Evolutionary conservation across 345 rosid genomes (phyloP).

Genomic region (Acer campestre): DNA sequence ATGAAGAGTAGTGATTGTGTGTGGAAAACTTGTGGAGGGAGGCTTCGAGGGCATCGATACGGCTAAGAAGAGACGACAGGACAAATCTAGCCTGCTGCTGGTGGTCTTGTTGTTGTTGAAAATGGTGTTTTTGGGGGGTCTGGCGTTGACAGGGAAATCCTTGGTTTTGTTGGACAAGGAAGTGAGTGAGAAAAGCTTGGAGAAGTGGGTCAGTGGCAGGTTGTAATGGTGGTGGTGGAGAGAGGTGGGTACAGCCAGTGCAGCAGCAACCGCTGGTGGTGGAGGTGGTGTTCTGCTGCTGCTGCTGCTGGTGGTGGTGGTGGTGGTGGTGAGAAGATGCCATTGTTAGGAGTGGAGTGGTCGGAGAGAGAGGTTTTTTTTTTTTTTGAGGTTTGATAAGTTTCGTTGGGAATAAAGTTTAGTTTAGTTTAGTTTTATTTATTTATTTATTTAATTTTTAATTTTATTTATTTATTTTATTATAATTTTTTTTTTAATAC

Average conservation of each 20-base stretch:
- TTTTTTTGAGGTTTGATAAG: too few species aligned
- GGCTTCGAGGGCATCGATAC: constrained; percentile 56
- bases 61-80: constrained; percentile 54
- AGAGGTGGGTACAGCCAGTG: constrained; percentile 30
- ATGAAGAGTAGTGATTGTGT: constrained; percentile 21
- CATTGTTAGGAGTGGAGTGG: constrained; percentile 38
- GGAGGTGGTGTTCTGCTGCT: constrained; percentile 32
- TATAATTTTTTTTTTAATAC: too few species aligned
- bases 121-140: constrained; percentile 19
- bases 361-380: neutral
- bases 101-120: constrained; percentile 17
- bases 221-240: constrained; percentile 22
- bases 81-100: constrained; percentile 28
- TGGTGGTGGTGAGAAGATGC: constrained; percentile 48
- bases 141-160: constrained; percentile 22
- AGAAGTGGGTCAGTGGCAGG: constrained; percentile 50
- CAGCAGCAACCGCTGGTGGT: constrained; percentile 32
- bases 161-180: constrained; percentile 38
- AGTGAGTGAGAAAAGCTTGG: constrained; percentile 52
- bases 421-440: too few species aligned
- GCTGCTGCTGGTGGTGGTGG: constrained; percentile 41
- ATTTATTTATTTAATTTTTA: too few species aligned
- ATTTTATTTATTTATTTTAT: too few species aligned
- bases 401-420: neutral
- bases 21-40: constrained; percentile 41